phyloP scores from a whole-genome alignment of 441 rosid genomes.

The Populus tomentosa region DNA sequence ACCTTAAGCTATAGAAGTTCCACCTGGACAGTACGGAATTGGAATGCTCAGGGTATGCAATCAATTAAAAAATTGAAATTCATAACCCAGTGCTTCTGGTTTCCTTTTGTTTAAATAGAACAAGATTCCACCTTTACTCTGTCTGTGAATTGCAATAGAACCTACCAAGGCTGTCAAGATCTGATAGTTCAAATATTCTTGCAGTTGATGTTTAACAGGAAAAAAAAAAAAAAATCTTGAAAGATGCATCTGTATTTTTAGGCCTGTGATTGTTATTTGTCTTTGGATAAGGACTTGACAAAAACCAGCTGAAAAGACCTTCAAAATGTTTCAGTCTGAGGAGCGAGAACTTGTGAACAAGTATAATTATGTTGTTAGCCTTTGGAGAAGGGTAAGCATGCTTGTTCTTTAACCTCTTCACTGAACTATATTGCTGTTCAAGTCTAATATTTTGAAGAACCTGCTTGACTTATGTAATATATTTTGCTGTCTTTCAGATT shows the following conservation, averaged over 20 bases:
- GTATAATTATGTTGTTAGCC: constrained; percentile 77
- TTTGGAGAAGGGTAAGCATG: constrained; percentile 89
- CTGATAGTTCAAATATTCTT: neutral
- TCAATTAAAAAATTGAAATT: neutral
- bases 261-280: neutral
- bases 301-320: constrained; percentile 68
- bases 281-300: constrained; percentile 45
- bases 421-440: neutral
- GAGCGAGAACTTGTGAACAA: constrained; percentile 81
- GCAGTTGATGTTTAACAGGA: neutral
- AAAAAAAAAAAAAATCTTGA: constrained; percentile 3
- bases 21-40: neutral
- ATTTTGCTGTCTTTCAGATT: constrained; percentile 43
- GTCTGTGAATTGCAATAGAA: neutral
- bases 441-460: neutral
- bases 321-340: constrained; percentile 55
- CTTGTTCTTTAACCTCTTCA: neutral
- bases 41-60: neutral
- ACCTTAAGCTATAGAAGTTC: neutral
- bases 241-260: neutral
- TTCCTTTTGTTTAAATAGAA: neutral
- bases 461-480: neutral
- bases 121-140: neutral
- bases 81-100: neutral
- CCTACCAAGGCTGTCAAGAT: neutral